Conservation (phyloP, 371 early-diverging fungal genomes). For the Sporodiniella umbellata region DNA sequence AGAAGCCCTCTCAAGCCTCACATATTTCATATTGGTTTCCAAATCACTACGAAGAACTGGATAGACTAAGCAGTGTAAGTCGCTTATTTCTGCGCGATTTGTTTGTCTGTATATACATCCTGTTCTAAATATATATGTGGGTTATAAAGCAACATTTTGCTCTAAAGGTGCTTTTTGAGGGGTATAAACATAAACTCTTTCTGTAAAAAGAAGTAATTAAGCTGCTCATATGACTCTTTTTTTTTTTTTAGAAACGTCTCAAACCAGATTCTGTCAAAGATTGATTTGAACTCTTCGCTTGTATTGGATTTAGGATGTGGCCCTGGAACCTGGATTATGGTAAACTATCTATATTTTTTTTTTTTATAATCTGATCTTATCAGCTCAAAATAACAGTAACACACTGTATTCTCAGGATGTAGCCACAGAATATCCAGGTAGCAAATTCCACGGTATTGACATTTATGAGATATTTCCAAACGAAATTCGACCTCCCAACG, state of each 20-base stretch:
- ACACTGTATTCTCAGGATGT: slow-evolving; percentile 33
- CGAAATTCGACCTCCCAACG: slow-evolving; percentile 44
- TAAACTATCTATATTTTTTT: slow-evolving; percentile 5
- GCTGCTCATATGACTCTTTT: too few relatives aligned
- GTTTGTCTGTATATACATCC: background rate
- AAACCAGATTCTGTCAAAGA: background rate
- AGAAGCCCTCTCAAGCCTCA: slow-evolving; percentile 13
- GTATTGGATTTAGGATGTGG: slow-evolving; percentile 53
- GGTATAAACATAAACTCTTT: slow-evolving; percentile 13
- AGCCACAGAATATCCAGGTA: slow-evolving; percentile 53
- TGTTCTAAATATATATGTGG: too few relatives aligned
- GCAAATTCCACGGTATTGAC: slow-evolving; percentile 54
- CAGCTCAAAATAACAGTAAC: background rate
- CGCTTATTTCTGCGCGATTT: slow-evolving; percentile 7
- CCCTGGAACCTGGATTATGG: slow-evolving; percentile 58
- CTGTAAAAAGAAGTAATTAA: background rate
- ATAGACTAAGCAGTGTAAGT: slow-evolving; percentile 36
- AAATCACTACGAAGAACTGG: slow-evolving; percentile 42
- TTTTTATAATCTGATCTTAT: background rate
- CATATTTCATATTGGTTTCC: slow-evolving; percentile 42
- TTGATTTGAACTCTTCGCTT: slow-evolving; percentile 7
- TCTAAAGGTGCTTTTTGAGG: slow-evolving; percentile 25
- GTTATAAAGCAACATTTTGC: slow-evolving; percentile 34
- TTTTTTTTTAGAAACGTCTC: slow-evolving; percentile 11
- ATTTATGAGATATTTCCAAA: slow-evolving; percentile 53